These are phyloP conservation scores for Saccharum spontaneum DNA, from an alignment of 176 grass and related monocot species.

Conservation along the genomic window DNA sequence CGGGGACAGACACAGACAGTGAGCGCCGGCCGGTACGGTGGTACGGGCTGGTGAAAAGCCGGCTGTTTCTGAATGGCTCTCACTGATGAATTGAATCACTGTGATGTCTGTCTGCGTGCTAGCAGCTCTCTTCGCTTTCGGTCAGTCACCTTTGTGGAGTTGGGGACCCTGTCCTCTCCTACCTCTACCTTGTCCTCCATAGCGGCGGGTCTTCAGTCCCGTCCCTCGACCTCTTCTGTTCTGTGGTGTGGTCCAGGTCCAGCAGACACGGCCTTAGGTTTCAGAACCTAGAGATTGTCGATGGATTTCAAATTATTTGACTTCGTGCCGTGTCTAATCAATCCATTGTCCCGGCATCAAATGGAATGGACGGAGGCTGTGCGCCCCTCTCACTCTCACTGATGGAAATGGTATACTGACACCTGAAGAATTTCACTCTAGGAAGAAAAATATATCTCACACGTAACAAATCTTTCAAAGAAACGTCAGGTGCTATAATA, in stretches of 20 bases:
- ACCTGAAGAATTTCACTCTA: too few relatives aligned
- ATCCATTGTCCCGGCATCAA: too few relatives aligned
- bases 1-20: background rate
- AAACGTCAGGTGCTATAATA: background rate
- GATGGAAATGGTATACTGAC: too few relatives aligned
- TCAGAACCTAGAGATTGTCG: background rate
- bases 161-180: background rate
- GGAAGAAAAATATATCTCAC: too few relatives aligned
- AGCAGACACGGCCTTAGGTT: background rate
- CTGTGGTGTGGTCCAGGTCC: background rate
- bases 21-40: background rate
- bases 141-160: background rate
- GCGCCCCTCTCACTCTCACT: too few relatives aligned
- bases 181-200: background rate
- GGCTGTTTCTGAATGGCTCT: background rate
- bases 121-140: too few relatives aligned
- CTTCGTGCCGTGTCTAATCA: background rate
- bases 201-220: background rate
- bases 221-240: background rate
- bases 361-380: too few relatives aligned
- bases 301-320: conserved; percentile 40
- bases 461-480: too few relatives aligned
- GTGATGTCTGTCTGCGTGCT: background rate
- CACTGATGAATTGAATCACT: conserved; percentile 29
- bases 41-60: background rate